Conservation (phyloP, 768 basidiomycete species). For the Pleurotus platypus region DNA sequence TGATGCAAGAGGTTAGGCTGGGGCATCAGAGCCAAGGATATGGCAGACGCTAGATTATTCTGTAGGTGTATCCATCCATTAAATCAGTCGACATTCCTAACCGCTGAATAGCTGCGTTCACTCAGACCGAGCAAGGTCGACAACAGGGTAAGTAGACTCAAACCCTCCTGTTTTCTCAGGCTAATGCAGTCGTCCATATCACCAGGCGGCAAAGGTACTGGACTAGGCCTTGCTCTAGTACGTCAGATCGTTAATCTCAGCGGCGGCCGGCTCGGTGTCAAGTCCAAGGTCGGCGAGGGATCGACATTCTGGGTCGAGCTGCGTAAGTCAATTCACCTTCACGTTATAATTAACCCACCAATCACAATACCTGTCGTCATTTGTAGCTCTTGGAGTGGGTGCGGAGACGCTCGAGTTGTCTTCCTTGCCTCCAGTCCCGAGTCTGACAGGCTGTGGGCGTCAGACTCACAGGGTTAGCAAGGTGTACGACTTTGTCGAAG, state of each 20-base stretch:
- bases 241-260: conserved; percentile 56
- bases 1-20: conserved; percentile 25
- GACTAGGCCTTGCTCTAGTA: conserved; percentile 54
- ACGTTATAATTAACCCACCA: neutral
- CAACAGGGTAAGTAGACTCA: conserved; percentile 17
- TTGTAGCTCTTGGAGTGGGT: conserved; percentile 14
- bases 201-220: conserved; percentile 42
- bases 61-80: conserved; percentile 29
- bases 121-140: conserved; percentile 56
- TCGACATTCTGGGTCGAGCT: conserved; percentile 77
- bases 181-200: neutral
- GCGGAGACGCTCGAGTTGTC: conserved; percentile 8
- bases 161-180: neutral
- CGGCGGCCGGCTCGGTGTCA: conserved; percentile 49
- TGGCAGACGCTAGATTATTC: conserved; percentile 55
- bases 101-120: conserved; percentile 42
- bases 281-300: conserved; percentile 48
- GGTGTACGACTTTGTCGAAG: conserved; percentile 15
- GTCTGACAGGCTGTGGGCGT: neutral
- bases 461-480: conserved; percentile 6
- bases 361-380: too few relatives aligned
- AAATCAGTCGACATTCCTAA: neutral
- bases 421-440: neutral
- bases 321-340: conserved; percentile 17
- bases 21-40: conserved; percentile 58